Conservation (phyloP, 306 rosid genomes). For the Cucumis hystrix region DNA sequence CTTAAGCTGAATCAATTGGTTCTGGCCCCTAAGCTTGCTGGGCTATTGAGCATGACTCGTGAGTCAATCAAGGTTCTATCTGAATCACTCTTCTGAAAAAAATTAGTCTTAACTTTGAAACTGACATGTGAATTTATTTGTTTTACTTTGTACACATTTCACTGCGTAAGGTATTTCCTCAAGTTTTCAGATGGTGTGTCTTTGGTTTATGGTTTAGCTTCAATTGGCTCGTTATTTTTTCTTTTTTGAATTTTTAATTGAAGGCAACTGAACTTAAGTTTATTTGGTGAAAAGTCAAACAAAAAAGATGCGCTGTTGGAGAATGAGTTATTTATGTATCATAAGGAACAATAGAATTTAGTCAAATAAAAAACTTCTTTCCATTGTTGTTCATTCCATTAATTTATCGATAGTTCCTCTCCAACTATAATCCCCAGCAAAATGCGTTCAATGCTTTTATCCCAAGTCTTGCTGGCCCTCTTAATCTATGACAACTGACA, state of each 20-base stretch:
- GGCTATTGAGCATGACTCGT: conserved; percentile 50
- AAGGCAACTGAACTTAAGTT: neutral
- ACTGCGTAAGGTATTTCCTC: no score
- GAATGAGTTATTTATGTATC: neutral
- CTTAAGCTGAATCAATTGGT: conserved; percentile 82
- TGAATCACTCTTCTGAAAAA: conserved; percentile 1
- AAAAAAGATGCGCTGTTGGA: neutral
- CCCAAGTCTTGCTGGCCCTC: neutral
- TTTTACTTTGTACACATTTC: neutral
- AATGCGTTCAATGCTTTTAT: neutral
- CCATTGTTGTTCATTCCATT: neutral
- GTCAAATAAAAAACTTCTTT: neutral
- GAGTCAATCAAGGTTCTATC: conserved; percentile 55
- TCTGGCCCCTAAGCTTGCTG: conserved; percentile 82
- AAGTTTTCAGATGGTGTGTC: no score
- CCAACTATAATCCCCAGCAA: neutral
- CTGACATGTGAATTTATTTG: neutral
- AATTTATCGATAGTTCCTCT: neutral
- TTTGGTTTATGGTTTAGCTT: no score
- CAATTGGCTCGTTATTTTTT: neutral
- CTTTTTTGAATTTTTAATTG: neutral
- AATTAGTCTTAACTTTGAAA: neutral
- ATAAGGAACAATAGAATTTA: neutral
- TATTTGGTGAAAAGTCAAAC: neutral
- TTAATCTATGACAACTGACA: neutral